phyloP scores from a whole-genome alignment of 768 basidiomycete species.

The Termitomyces sp. region DNA sequence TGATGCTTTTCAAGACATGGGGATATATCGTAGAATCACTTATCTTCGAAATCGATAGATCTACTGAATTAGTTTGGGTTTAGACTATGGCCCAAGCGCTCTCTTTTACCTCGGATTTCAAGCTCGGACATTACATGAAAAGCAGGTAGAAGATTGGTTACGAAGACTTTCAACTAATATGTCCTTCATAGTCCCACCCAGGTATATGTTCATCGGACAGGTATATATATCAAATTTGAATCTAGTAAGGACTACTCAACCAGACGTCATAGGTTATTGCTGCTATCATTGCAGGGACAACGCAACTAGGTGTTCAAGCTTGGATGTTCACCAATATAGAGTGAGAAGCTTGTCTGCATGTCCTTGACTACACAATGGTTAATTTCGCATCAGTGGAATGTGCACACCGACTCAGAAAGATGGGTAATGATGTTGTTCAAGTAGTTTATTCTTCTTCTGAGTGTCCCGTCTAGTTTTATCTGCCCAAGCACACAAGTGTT shows the following conservation, averaged over 20 bases:
- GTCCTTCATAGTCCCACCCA: slow-evolving; percentile 46
- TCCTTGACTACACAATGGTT: background rate
- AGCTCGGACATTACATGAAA: slow-evolving; percentile 76
- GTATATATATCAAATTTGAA: background rate
- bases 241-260: background rate
- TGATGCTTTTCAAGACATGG: slow-evolving; percentile 82
- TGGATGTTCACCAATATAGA: slow-evolving; percentile 59
- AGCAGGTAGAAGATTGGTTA: background rate
- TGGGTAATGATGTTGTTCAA: slow-evolving; percentile 19
- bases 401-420: slow-evolving; percentile 41
- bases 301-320: slow-evolving; percentile 60
- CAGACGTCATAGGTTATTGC: slow-evolving; percentile 40
- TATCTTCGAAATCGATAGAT: slow-evolving; percentile 4
- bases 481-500: slow-evolving; percentile 51
- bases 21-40: slow-evolving; percentile 37
- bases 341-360: slow-evolving; percentile 14
- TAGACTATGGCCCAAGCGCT: slow-evolving; percentile 57
- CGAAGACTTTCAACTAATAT: background rate
- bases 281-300: slow-evolving; percentile 53
- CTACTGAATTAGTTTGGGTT: background rate
- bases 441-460: background rate
- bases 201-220: slow-evolving; percentile 39
- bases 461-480: slow-evolving; percentile 30
- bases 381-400: slow-evolving; percentile 31
- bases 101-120: slow-evolving; percentile 69